These are phyloP conservation scores for Malassezia slooffiae DNA, from an alignment of 1,284 basidiomycete genomes.

Conservation along the genomic window DNA sequence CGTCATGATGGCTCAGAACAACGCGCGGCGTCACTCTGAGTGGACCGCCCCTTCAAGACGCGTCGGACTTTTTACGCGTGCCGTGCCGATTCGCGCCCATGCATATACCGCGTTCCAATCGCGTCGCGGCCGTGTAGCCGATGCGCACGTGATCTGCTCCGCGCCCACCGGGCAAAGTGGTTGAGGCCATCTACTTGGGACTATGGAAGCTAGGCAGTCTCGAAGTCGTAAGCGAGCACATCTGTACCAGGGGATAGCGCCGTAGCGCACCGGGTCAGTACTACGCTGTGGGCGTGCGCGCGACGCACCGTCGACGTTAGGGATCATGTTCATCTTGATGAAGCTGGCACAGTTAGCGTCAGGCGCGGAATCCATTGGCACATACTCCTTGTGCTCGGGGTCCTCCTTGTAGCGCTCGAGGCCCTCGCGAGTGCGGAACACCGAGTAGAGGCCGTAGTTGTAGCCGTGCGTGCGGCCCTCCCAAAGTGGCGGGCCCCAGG, in stretches of 20 bases:
- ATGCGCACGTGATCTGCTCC: too few species aligned
- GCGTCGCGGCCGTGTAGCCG: too few species aligned
- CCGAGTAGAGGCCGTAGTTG: conserved; percentile 35
- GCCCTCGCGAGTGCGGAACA: conserved; percentile 24
- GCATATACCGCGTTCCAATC: too few species aligned
- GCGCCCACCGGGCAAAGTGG: too few species aligned
- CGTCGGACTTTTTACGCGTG: too few species aligned
- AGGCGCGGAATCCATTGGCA: conserved; percentile 2
- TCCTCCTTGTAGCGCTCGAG: conserved; percentile 35
- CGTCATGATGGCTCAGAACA: neutral
- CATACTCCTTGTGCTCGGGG: conserved; percentile 38
- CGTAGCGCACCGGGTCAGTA: neutral
- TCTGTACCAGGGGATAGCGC: conserved; percentile 1
- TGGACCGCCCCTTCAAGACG: too few species aligned
- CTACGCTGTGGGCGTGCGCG: neutral
- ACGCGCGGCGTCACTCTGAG: neutral
- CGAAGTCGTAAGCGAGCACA: conserved; percentile 37
- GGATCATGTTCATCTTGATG: conserved; percentile 24
- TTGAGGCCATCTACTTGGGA: too few species aligned
- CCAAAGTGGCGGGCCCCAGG: conserved; percentile 32
- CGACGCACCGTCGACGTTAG: conserved; percentile 24
- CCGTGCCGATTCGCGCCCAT: too few species aligned
- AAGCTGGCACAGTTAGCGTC: too few species aligned
- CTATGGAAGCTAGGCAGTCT: conserved; percentile 11
- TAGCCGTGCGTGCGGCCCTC: conserved; percentile 30